Base-by-base conservation (phyloP, 2,329 filamentous ascomycete species). In the Colletotrichum eleusines region DNA sequence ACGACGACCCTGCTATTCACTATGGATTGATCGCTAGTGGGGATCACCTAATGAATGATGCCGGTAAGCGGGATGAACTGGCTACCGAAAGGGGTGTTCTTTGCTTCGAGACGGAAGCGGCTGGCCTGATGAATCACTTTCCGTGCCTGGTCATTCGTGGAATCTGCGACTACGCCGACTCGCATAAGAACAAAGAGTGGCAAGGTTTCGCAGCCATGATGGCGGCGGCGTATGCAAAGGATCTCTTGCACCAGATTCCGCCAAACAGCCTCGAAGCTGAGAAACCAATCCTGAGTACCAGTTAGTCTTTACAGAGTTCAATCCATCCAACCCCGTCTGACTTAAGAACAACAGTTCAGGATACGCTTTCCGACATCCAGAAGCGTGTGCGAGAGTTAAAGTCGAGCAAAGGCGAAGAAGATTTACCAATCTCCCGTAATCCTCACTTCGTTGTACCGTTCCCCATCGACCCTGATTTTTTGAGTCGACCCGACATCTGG, bases 11-110 rank as follows among this genome's bases (percentile, higher is more conserved):
- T 2, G 66, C 66, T 1, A 65, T 77, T 9, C 73, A 81, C 63
- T 80, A 80, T 38, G 81, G 81, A 0, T 38, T 77, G 0, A 80
- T 83, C 63, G 80, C 78, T 1, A 81, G 77, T 0, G 78, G 54
- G 0, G 79, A 80, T 54, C 67, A 69, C n/a, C 1, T 80, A 14
- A 78, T 82, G 69, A 77, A 78, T 35, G 60, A 79, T 59, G 78
- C 74, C 0, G 0, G 9, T 1, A 8, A 71, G 5, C 73, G 80
- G 1, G 78, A 81, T 65, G 63, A 78, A 77, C 59, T 80, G 81
- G 58, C 80, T 80, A 63, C 80, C 77, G 77, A 78, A 77, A 63
- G 76, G 74, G 0, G 77, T 77, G 7, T 78, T 11, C 77, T 75
- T 0, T 78, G 73, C 26, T 69, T 78, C 1, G 51, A 54, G 20